Evolutionary conservation across 352 stramenopile genomes (phyloP).

Genomic region (Pythium periplocum): DNA sequence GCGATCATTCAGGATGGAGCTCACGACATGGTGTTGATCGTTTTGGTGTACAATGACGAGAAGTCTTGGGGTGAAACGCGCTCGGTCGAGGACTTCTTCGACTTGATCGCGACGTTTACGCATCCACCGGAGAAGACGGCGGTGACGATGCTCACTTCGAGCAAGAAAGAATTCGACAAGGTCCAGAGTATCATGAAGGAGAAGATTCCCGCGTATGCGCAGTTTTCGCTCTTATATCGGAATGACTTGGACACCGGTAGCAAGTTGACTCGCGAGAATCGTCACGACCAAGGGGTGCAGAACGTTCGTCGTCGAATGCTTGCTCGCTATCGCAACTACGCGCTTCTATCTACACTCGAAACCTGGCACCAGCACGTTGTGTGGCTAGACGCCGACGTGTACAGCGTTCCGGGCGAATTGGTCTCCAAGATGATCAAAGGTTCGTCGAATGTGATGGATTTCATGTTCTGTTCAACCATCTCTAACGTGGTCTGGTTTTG

Average conservation of each 20-base stretch:
- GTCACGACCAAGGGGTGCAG: constrained; percentile 23
- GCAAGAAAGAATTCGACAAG: constrained; percentile 19
- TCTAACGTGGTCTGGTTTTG: no score
- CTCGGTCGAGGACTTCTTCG: constrained; percentile 22
- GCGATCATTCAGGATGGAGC: not conserved
- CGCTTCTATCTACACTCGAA: constrained; percentile 27
- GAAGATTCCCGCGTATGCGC: constrained; percentile 17
- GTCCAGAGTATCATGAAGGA: constrained; percentile 11
- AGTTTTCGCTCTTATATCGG: constrained; percentile 29
- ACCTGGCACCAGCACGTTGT: constrained; percentile 34
- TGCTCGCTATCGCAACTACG: constrained; percentile 42
- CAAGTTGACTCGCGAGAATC: constrained; percentile 18
- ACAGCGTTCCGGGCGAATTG: constrained; percentile 17
- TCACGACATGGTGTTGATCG: constrained; percentile 17
- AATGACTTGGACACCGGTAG: constrained; percentile 22
- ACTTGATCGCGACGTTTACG: constrained; percentile 21
- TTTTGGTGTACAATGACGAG: constrained; percentile 26
- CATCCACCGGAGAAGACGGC: constrained; percentile 25
- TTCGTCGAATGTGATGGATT: no score
- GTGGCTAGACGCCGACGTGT: constrained; percentile 38
- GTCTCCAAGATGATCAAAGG: constrained; percentile 28
- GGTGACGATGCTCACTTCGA: constrained; percentile 32
- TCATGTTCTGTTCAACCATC: no score
- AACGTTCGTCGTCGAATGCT: constrained; percentile 27
- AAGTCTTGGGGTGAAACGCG: constrained; percentile 28